Percentiles rank a stretch among this genome's conserved stretches.
phyloP scores from a whole-genome alignment of 495 filamentous ascomycete genomes.

The Penicillium bialowiezense region DNA sequence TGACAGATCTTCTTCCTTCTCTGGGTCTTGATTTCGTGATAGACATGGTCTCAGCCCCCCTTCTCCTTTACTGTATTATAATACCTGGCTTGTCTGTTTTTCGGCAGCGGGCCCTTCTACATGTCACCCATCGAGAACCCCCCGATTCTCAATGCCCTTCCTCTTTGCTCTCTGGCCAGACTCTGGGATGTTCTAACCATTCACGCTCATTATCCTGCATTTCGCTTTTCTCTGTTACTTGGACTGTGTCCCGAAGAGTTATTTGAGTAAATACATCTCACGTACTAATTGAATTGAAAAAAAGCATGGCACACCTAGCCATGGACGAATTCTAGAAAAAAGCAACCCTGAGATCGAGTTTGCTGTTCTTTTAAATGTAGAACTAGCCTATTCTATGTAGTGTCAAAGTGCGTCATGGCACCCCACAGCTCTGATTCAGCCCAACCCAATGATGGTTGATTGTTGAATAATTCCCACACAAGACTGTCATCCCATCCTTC shows the following conservation, averaged over 20 bases:
- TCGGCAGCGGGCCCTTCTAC: conserved; percentile 12
- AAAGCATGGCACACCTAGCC: background rate
- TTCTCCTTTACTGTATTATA: conserved; percentile 39
- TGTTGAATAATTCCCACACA: conserved; percentile 33
- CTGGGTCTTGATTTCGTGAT: conserved; percentile 58
- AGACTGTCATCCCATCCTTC: conserved; percentile 29
- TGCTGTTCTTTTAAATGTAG: background rate
- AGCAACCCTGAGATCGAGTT: background rate
- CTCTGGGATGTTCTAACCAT: conserved; percentile 20
- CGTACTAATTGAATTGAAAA: conserved; percentile 18
- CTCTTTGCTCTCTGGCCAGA: conserved; percentile 20
- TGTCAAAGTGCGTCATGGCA: conserved; percentile 17
- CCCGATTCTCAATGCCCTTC: background rate
- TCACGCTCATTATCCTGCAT: conserved; percentile 14
- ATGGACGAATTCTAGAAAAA: background rate
- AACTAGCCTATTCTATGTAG: background rate
- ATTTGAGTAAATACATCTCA: conserved; percentile 21
- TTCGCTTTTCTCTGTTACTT: conserved; percentile 8
- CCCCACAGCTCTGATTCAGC: conserved; percentile 26
- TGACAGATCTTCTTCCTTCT: conserved; percentile 56
- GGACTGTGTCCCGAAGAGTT: conserved; percentile 23
- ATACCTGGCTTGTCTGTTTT: conserved; percentile 18
- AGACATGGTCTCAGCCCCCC: conserved; percentile 19
- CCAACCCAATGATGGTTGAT: conserved; percentile 32
- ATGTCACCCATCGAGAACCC: conserved; percentile 18